Conservation (phyloP, 2,329 filamentous ascomycete species). For the Emergomyces orientalis region DNA sequence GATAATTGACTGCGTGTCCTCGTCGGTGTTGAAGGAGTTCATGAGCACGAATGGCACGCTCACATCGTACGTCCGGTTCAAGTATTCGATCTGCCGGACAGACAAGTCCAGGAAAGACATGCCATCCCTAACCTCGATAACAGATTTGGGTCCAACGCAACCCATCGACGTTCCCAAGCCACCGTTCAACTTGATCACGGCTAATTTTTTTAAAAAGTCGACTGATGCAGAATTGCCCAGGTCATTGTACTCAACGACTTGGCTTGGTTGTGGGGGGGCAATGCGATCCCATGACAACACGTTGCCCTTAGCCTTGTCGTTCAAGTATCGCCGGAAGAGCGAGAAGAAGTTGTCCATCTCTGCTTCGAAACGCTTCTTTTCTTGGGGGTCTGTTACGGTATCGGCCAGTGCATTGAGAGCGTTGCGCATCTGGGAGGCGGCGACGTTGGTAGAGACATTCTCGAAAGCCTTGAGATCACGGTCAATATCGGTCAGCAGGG, state of each 20-base stretch:
- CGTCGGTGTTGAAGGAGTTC: constrained; percentile 99
- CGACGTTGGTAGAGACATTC: constrained; percentile 97
- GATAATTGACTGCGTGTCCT: constrained; percentile 97
- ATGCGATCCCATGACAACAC: constrained; percentile 95
- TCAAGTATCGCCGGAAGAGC: constrained; percentile 94
- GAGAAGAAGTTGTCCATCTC: constrained; percentile 99
- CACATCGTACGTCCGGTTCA: constrained; percentile 95
- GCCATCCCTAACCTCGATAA: constrained; percentile 98
- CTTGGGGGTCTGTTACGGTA: constrained; percentile 67
- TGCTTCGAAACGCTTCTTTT: constrained; percentile 81
- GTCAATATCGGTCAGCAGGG: constrained; percentile 9
- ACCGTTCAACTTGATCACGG: constrained; percentile 98
- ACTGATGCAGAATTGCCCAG: constrained; percentile 84
- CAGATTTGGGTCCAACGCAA: constrained; percentile 97
- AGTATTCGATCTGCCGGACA: constrained; percentile 96
- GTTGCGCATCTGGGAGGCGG: constrained; percentile 98
- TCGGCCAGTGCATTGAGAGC: constrained; percentile 85
- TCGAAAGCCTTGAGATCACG: constrained; percentile 68
- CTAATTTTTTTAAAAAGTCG: constrained; percentile 91
- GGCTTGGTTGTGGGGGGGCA: constrained; percentile 79
- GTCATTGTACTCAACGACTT: constrained; percentile 91
- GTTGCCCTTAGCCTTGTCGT: constrained; percentile 98
- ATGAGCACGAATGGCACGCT: constrained; percentile 98
- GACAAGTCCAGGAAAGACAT: constrained; percentile 99
- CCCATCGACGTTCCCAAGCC: constrained; percentile 99